phyloP scores from a whole-genome alignment of 148 eudicot species.

The Persicaria maculosa region DNA sequence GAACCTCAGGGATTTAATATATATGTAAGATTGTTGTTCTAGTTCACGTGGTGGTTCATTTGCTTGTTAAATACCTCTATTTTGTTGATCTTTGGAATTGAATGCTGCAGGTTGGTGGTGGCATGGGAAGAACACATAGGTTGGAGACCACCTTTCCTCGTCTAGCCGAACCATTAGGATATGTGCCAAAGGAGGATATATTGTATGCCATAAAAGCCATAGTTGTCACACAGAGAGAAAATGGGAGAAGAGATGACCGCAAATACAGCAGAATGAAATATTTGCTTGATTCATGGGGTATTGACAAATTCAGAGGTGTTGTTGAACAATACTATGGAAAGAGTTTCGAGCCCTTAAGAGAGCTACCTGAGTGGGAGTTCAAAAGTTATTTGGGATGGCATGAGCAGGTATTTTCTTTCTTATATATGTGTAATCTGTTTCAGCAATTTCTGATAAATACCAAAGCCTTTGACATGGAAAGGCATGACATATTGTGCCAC shows the following conservation, averaged over 20 bases:
- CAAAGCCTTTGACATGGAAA: background rate
- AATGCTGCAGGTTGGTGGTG: conserved; percentile 85
- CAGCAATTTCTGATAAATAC: background rate
- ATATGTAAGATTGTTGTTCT: conserved; percentile 47
- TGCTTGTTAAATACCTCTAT: background rate
- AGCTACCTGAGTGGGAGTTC: conserved; percentile 95
- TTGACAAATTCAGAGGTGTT: conserved; percentile 85
- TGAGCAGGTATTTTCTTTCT: conserved; percentile 50
- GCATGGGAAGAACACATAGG: conserved; percentile 98
- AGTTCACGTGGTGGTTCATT: background rate
- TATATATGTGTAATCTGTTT: background rate
- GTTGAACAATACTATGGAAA: conserved; percentile 86
- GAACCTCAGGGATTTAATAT: conserved; percentile 91
- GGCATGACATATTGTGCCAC: background rate
- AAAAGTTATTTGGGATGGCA: conserved; percentile 97
- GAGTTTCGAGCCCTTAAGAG: conserved; percentile 77
- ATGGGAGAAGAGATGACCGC: conserved; percentile 97
- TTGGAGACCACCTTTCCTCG: conserved; percentile 82
- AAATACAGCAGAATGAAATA: conserved; percentile 95
- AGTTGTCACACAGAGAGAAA: conserved; percentile 91
- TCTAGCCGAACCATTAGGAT: conserved; percentile 90
- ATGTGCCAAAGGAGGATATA: conserved; percentile 95
- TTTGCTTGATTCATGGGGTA: conserved; percentile 95
- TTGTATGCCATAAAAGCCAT: conserved; percentile 94
- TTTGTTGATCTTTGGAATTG: conserved; percentile 10